Percentiles rank a stretch among this genome's conserved stretches.
phyloP scores from a whole-genome alignment of 352 stramenopile species.

The Pilasporangium apinafurcum region DNA sequence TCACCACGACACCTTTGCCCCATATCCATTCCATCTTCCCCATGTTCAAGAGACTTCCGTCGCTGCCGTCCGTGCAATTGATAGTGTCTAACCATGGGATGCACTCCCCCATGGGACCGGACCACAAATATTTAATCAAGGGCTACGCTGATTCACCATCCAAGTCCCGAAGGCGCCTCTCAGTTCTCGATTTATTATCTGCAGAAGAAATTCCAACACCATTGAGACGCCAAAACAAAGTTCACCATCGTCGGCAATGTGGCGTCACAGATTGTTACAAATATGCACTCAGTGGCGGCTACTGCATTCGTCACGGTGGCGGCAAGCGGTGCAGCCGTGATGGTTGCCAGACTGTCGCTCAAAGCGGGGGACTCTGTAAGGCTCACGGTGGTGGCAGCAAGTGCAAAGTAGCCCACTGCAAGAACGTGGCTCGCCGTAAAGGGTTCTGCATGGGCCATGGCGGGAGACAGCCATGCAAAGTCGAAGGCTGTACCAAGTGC shows the following conservation, averaged over 20 bases:
- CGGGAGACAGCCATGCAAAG: conserved; percentile 67
- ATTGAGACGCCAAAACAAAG: conserved; percentile 11
- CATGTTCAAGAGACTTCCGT: background rate
- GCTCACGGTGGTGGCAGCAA: conserved; percentile 80
- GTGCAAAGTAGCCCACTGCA: conserved; percentile 53
- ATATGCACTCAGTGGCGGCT: conserved; percentile 61
- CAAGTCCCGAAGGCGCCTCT: conserved; percentile 36
- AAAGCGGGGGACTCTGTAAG: conserved; percentile 79
- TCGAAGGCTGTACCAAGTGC: conserved; percentile 61
- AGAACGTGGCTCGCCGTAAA: conserved; percentile 56
- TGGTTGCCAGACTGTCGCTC: conserved; percentile 59
- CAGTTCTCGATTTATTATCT: conserved; percentile 47
- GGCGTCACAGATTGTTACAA: conserved; percentile 49
- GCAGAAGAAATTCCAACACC: background rate
- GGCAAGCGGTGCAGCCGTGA: conserved; percentile 63
- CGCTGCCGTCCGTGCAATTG: no score
- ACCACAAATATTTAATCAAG: conserved; percentile 16
- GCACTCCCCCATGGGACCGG: conserved; percentile 3
- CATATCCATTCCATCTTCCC: conserved; percentile 8
- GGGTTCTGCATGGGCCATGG: conserved; percentile 74
- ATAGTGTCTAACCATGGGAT: no score
- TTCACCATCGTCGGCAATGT: conserved; percentile 52
- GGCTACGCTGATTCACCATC: no score
- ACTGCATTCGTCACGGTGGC: conserved; percentile 69
- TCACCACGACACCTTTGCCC: background rate